Evolutionary conservation across 345 rosid species (phyloP), one percentile per base, ranked within the genome.

Genomic region (Mangifera indica): DNA sequence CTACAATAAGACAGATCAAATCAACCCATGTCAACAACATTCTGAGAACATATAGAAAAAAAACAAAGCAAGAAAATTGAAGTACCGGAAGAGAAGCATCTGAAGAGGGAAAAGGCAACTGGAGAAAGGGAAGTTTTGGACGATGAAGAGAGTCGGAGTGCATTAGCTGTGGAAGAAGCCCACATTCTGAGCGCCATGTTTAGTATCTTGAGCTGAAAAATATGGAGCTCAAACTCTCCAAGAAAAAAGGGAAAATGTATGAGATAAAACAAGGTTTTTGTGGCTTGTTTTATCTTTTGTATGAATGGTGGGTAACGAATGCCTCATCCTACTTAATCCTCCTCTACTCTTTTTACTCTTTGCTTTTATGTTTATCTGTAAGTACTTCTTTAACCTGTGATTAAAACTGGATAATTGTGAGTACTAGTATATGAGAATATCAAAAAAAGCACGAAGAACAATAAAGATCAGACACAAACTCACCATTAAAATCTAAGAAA

Each of bases 161-260:
- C 97, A 73, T 90, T 92, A 69, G 92, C 97, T 17, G 98, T 88
- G 44, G 97, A 94, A 72, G 97, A 92, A 83, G 92, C 95, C 98
- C 98, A 94, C 83, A 90, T 84, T 82, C 95, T 85, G 49, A 94
- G 85, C 53, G 98, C 97, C 97, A 94, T 91, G 32, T 0, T 75
- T 10, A 17, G 45, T 55, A 21, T 21, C 9, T 60, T 7, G 60
- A 37, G 42, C 42, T 37, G 42, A 46, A 46, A 13, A 1, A 14
- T 46, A 15, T 46, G 51, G 12, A 49, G 53, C 53, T 49, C n/a
- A 15, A 49, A 49, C 20, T 46, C 72, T 44, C 44, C 54, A 59
- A 58, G 25, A 20, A 57, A 17, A 18, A 0, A 42, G 60, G 74
- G 60, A 20, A 18, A 63, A 10, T 21, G 11, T 63, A 78, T 61